Evolutionary conservation across 495 filamentous ascomycete species (phyloP).

Genomic region (Aspergillus homomorphus): DNA sequence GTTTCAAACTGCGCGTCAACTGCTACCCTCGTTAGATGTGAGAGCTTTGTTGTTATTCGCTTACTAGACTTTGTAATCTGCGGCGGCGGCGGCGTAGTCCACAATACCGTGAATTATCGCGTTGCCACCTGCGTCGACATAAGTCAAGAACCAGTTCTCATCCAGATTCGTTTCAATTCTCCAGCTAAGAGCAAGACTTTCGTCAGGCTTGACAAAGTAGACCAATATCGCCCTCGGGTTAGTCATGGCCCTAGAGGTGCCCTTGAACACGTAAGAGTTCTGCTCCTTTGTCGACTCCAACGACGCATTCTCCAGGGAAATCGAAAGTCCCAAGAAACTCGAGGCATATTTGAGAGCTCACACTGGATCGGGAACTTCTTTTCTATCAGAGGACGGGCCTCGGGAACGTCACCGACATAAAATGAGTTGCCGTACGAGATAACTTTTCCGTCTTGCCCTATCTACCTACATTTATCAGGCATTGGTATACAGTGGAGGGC

Average conservation of each 20-base stretch:
- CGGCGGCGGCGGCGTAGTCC: slow-evolving; percentile 11
- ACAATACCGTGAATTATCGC: slow-evolving; percentile 7
- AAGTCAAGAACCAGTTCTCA: slow-evolving; percentile 14
- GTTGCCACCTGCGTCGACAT: slow-evolving; percentile 10
- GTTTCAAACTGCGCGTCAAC: neutral
- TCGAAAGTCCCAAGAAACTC: neutral
- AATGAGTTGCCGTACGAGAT: slow-evolving; percentile 15
- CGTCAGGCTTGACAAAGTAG: slow-evolving; percentile 6
- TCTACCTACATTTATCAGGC: neutral
- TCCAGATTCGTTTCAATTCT: slow-evolving; percentile 11
- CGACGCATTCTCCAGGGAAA: neutral
- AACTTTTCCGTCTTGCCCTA: slow-evolving; percentile 12
- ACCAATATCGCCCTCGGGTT: slow-evolving; percentile 11
- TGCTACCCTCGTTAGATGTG: neutral
- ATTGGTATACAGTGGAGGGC: neutral
- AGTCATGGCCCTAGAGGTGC: slow-evolving; percentile 4
- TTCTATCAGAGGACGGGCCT: slow-evolving; percentile 3
- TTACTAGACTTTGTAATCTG: slow-evolving; percentile 14
- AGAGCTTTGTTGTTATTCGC: neutral
- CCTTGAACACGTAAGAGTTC: slow-evolving; percentile 9
- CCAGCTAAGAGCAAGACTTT: slow-evolving; percentile 11
- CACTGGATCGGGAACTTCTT: slow-evolving; percentile 5
- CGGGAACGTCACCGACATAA: slow-evolving; percentile 3
- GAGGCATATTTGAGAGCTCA: slow-evolving; percentile 5
- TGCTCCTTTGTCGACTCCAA: neutral